Percentiles rank a stretch among this genome's conserved stretches.
phyloP scores from a whole-genome alignment of 2,329 filamentous ascomycete genomes.

The Xylaria sp. region DNA sequence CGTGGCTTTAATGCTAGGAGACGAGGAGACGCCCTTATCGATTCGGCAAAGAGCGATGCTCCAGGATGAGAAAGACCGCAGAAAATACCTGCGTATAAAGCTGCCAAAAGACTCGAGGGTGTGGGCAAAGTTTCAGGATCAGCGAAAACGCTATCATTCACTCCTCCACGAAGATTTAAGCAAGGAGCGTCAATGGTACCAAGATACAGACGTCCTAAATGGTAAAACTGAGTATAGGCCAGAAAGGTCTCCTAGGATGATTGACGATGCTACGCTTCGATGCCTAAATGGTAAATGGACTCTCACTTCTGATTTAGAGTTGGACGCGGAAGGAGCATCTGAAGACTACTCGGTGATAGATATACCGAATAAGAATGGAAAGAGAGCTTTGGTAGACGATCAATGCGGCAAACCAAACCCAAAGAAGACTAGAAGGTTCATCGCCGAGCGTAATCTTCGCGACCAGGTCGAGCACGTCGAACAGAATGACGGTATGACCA shows the following conservation, averaged over 20 bases:
- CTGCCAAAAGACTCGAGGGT: conserved; percentile 9
- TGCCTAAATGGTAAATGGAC: conserved; percentile 21
- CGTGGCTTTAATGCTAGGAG: conserved; percentile 8
- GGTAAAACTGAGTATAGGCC: neutral
- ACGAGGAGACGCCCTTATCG: conserved; percentile 18
- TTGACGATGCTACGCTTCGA: conserved; percentile 11
- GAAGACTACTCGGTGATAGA: neutral
- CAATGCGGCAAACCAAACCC: neutral
- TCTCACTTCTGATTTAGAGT: neutral
- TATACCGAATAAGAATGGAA: conserved; percentile 3
- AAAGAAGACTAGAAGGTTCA: conserved; percentile 16
- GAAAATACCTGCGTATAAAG: conserved; percentile 23
- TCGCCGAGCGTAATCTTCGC: conserved; percentile 17
- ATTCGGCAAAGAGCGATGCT: conserved; percentile 5
- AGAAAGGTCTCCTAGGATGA: neutral
- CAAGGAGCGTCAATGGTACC: conserved; percentile 29
- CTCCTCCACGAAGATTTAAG: conserved; percentile 33
- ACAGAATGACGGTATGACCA: conserved; percentile 16
- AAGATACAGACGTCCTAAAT: conserved; percentile 10
- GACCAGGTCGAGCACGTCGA: conserved; percentile 25
- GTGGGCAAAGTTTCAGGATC: conserved; percentile 22
- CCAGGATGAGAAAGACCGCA: conserved; percentile 4
- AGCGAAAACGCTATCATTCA: conserved; percentile 11
- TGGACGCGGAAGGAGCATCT: neutral
- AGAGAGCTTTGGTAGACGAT: neutral